phyloP scores from a whole-genome alignment of 352 stramenopile genomes.

The Globisporangium echinulatum region DNA sequence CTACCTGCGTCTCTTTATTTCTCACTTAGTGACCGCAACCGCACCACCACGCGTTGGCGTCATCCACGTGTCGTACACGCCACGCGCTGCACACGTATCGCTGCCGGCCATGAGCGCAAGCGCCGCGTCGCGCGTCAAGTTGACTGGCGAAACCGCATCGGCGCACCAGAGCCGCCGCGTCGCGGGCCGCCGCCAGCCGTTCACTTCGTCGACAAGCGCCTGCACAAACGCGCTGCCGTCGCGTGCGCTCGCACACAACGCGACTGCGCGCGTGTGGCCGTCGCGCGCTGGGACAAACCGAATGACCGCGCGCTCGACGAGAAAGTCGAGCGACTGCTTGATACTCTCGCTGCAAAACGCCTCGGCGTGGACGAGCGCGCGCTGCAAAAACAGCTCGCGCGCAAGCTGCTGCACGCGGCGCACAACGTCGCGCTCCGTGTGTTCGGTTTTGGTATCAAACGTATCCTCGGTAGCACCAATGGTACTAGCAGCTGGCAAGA shows the following conservation, averaged over 20 bases:
- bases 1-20: too few species aligned
- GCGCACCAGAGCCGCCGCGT: constrained; percentile 36
- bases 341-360: constrained; percentile 72
- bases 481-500: constrained; percentile 10
- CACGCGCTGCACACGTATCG: neutral
- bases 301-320: constrained; percentile 39
- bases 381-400: constrained; percentile 37
- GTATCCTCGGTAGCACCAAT: neutral
- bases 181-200: constrained; percentile 33
- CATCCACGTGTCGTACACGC: constrained; percentile 32
- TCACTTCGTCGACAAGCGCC: constrained; percentile 32
- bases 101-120: constrained; percentile 5
- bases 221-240: constrained; percentile 15
- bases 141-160: neutral
- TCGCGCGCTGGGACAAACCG: constrained; percentile 23
- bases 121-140: constrained; percentile 4
- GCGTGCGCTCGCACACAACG: constrained; percentile 10
- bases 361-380: constrained; percentile 47
- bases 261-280: constrained; percentile 23
- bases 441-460: neutral
- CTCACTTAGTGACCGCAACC: too few species aligned
- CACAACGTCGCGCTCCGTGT: constrained; percentile 44
- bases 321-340: constrained; percentile 65
- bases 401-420: constrained; percentile 46
- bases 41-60: constrained; percentile 1